Conservation (phyloP, 768 basidiomycete species). For the Crepidotus variabilis region DNA sequence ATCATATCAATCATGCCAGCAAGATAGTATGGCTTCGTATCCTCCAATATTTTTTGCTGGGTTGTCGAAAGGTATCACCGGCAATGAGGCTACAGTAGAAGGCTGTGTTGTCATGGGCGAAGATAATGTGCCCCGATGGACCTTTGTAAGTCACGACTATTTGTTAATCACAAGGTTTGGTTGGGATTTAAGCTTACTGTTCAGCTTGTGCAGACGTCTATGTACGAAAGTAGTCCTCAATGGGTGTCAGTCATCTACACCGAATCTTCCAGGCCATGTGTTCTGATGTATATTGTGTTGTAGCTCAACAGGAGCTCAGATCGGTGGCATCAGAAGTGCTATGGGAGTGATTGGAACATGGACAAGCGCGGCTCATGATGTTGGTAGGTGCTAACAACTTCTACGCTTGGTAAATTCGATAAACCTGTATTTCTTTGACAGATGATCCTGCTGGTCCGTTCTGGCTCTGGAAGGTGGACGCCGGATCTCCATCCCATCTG, state of each 20-base stretch:
- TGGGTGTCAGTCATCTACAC: conserved; percentile 47
- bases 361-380: conserved; percentile 59
- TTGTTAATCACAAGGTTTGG: conserved; percentile 1
- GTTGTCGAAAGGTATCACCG: conserved; percentile 36
- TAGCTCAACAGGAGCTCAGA: conserved; percentile 65
- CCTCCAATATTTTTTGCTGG: conserved; percentile 48
- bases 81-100: conserved; percentile 41
- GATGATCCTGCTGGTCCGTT: conserved; percentile 75
- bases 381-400: conserved; percentile 28
- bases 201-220: conserved; percentile 39
- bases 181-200: conserved; percentile 2
- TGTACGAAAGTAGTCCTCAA: conserved; percentile 47
- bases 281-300: not conserved
- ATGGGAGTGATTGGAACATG: conserved; percentile 67
- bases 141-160: conserved; percentile 44
- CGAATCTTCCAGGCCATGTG: not conserved
- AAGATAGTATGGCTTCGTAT: conserved; percentile 21
- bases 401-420: not conserved
- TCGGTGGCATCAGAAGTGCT: conserved; percentile 63
- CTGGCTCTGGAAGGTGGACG: conserved; percentile 64
- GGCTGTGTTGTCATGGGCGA: conserved; percentile 47
- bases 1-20: not conserved
- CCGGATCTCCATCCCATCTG: conserved; percentile 30
- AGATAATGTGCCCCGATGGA: conserved; percentile 48
- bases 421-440: conserved; percentile 14